These are phyloP conservation scores for Asterionellopsis glacialis DNA, from an alignment of 108 stramenopile species.

Conservation along the genomic window DNA sequence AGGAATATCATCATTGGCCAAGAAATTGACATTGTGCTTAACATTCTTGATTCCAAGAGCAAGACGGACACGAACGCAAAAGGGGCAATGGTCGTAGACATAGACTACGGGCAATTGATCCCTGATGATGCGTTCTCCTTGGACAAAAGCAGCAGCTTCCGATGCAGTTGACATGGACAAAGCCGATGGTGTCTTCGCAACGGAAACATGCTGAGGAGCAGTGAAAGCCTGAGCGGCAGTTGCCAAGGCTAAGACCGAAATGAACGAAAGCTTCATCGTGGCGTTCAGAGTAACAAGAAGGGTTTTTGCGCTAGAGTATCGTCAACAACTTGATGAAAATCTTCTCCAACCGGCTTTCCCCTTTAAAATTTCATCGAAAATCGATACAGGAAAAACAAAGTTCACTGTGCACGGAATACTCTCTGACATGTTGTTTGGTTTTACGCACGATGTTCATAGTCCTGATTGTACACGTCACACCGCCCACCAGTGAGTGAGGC, in stretches of 20 bases:
- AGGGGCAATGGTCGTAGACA: slow-evolving; percentile 98
- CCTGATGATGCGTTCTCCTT: slow-evolving; percentile 28
- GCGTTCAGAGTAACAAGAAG: too few species aligned
- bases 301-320: too few species aligned
- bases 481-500: too few species aligned
- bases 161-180: slow-evolving; percentile 26
- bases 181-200: background rate
- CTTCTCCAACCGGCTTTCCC: too few species aligned
- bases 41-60: slow-evolving; percentile 92
- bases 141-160: slow-evolving; percentile 33
- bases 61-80: slow-evolving; percentile 92
- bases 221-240: slow-evolving; percentile 11
- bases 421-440: too few species aligned
- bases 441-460: too few species aligned
- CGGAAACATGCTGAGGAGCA: background rate
- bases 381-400: too few species aligned
- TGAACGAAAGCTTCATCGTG: slow-evolving; percentile 16
- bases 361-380: too few species aligned
- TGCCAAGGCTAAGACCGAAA: slow-evolving; percentile 4
- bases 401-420: too few species aligned
- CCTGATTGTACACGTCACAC: too few species aligned
- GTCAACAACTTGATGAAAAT: too few species aligned
- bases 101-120: slow-evolving; percentile 74
- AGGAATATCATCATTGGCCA: slow-evolving; percentile 90
- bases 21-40: slow-evolving; percentile 80